Base-by-base conservation (phyloP, 768 basidiomycete genomes). In the Daedaleopsis sinensis region DNA sequence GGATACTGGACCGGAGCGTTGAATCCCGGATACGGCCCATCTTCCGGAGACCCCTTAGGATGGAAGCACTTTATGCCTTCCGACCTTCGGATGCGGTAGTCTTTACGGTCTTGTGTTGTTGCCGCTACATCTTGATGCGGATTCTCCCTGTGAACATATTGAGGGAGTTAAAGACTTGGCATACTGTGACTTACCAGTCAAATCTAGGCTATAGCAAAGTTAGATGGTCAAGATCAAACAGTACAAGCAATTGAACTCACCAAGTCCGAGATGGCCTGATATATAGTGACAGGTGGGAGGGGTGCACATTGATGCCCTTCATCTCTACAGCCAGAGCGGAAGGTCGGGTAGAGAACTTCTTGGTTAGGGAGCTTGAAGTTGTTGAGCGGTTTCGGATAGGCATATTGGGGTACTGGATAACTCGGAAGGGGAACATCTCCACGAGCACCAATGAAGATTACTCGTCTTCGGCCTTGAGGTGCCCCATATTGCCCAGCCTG, bases 401-500 rank as follows among this genome's bases (percentile, higher is more conserved):
- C 71, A 68, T 91, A 86, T 1, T 84, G 81, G 0, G 90, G 90
- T 18, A 85, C 68, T 0, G 90, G 90, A 66, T 85, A 88, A 11
- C 82, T 73, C 0, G 90, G 90, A 16, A 90, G 70, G 19, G 78
- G 68, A 2, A 84, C 55, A 32, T 85, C 88, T 9, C 80, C 80
- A 55, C 79, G 83, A 5, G 89, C 85, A 24, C 82, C 89, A 78
- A 81, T 82, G 69, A 92, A 86, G 48, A 93, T 88, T 13, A 91
- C 80, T 18, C 91, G 79, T 27, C 78, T 74, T 10, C 91, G 84
- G 49, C 79, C 76, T 74, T 93, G 91, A 18, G 91, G 89, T 21
- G 82, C 80, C 27, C 91, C 91, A 71, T 91, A 91, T 38, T 86
- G 84, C 0, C 80, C 84, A 23, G 90, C 87, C 67, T 93, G 88